These are phyloP conservation scores for Saturnispora galanensis DNA, from an alignment of 805 yeast species.

Conservation along the genomic window DNA sequence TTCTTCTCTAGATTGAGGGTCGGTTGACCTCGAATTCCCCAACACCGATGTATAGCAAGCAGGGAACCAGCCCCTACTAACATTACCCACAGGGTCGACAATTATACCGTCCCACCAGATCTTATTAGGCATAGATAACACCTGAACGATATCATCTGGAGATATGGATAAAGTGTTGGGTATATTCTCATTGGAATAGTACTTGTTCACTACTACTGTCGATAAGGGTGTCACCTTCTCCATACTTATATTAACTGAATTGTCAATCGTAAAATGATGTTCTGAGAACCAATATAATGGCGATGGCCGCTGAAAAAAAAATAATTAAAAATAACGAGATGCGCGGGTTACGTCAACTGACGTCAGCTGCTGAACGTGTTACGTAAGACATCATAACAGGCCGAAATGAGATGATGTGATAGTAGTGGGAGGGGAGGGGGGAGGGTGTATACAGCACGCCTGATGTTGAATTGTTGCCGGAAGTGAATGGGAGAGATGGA, in stretches of 20 bases:
- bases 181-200: slow-evolving; percentile 40
- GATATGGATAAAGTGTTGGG: slow-evolving; percentile 42
- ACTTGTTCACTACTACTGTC: slow-evolving; percentile 49
- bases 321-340: not conserved
- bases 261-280: too few relatives aligned
- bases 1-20: not conserved
- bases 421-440: too few relatives aligned
- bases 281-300: too few relatives aligned
- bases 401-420: too few relatives aligned
- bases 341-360: too few relatives aligned
- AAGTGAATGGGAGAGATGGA: too few relatives aligned
- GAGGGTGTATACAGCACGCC: too few relatives aligned
- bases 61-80: slow-evolving; percentile 81
- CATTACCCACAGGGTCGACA: slow-evolving; percentile 29
- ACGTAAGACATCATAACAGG: too few relatives aligned
- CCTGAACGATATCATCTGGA: slow-evolving; percentile 64
- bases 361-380: too few relatives aligned
- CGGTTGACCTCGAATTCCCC: not conserved
- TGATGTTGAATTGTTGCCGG: too few relatives aligned
- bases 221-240: slow-evolving; percentile 6
- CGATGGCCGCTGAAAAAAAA: not conserved
- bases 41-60: slow-evolving; percentile 19
- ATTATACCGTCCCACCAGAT: slow-evolving; percentile 89
- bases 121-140: slow-evolving; percentile 48
- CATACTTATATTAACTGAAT: not conserved